These are phyloP conservation scores for Lipomyces yamanashiensis DNA, from an alignment of 805 yeast species.

Conservation along the genomic window DNA sequence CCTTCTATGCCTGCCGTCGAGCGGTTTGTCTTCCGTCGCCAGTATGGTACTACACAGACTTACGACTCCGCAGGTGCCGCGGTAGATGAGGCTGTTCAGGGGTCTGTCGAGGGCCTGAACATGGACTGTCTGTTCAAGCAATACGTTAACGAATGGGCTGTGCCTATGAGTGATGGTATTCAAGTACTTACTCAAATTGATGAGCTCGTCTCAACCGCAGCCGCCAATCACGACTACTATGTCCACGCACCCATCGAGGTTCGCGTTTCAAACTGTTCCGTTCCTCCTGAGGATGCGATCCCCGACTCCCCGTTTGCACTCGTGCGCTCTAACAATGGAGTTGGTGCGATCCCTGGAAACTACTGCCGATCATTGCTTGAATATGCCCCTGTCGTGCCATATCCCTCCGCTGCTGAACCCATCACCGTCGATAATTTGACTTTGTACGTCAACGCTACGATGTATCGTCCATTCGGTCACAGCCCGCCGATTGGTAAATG, in stretches of 20 bases:
- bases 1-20: conserved; percentile 84
- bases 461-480: conserved; percentile 89
- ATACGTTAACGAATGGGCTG: conserved; percentile 96
- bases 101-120: conserved; percentile 83
- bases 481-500: conserved; percentile 73
- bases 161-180: conserved; percentile 61
- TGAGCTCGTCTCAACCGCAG: conserved; percentile 64
- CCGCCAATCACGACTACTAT: conserved; percentile 63
- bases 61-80: conserved; percentile 48
- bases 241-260: conserved; percentile 97
- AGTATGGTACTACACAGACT: conserved; percentile 77
- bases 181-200: conserved; percentile 53
- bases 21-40: conserved; percentile 79
- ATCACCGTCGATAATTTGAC: conserved; percentile 78
- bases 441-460: conserved; percentile 87
- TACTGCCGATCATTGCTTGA: conserved; percentile 80
- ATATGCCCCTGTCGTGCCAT: conserved; percentile 64
- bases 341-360: conserved; percentile 86
- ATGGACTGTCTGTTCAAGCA: conserved; percentile 96
- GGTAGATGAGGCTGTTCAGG: conserved; percentile 71
- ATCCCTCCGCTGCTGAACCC: conserved; percentile 44
- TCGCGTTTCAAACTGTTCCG: conserved; percentile 80
- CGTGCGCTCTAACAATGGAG: conserved; percentile 22
- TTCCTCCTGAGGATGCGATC: conserved; percentile 41
- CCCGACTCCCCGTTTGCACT: conserved; percentile 24